Base-by-base conservation (phyloP, 805 yeast species). In the Candida taoyuanica region DNA sequence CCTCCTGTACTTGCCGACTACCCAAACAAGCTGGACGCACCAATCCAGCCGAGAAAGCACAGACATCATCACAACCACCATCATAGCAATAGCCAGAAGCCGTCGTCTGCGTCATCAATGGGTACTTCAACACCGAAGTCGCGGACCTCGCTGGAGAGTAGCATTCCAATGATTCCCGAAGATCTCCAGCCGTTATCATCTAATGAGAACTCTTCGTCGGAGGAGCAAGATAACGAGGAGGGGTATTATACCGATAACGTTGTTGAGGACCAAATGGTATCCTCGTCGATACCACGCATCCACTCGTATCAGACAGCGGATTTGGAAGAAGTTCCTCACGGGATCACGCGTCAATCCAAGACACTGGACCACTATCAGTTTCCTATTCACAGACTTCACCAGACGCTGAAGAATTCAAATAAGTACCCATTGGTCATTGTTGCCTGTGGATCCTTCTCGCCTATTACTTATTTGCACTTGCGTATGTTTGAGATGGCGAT, bases 401-500 rank as follows among this genome's bases (percentile, higher is more conserved):
- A 78, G 17, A 71, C 72, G 38, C 62, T 89, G 53, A 64, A 74
- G 40, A 93, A 87, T 53, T 77, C 82, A 39, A 68, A 81, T 45
- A 91, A 91, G 63, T 72, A 78, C 49, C 98, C 98, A 1, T 69
- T 93, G 48, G 97, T 93, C 11, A 75, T 93, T 37, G 98, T 93
- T 19, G 97, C 98, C 1, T 93, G 98, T 64, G 98, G 98, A 7
- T 87, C 96, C 3, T 93, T 91, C 56, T 85, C 95, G 2, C 98
- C 98, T 24, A 81, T 93, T 38, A 93, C 98, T 0, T 93, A 93
- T 62, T 68, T 93, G 40, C 98, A 93, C 63, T 67, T 93, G 55
- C 74, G 98, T 41, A 93, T 93, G 98, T 93, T 93, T 60, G 98
- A 93, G 64, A 93, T 93, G 98, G 98, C 98, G 0, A 66, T 93